Base-by-base conservation (phyloP, 306 rosid genomes). In the Abrus pulchellus region DNA sequence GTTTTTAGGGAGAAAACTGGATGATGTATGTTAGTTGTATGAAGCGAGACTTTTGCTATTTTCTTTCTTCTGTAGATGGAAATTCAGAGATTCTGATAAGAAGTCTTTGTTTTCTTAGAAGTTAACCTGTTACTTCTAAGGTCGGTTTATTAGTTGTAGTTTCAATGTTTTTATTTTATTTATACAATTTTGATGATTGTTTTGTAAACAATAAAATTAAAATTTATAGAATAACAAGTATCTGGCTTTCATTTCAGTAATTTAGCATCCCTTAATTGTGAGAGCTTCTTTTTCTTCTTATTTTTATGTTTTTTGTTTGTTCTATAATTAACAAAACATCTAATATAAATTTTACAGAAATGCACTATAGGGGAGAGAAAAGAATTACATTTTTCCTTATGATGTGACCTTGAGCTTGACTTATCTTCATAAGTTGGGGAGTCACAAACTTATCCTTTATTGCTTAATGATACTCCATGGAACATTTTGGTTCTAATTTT, bases 61-160 rank as follows among this genome's bases (percentile, higher is more conserved):
- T 60, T 28, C 5, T 41, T 62, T 69, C 45, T 82, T 55, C 49
- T 47, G 72, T 49, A 5, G 54, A n/a, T 57, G 67, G 64, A 74
- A 66, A 74, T 75, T 56, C 28, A 75, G 56, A 28, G 29, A 59
- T 75, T 68, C 56, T 57, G 74, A 69, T 68, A 41, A 43, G 61
- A 36, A 60, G 45, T 71, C 43, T 48, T 27, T 3, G 43, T 29
- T 45, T 52, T 50, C 29, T 61, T 10, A 66, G 74, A 48, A 41
- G 82, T 77, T 77, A 27, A 52, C 66, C 74, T 76, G 63, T 11
- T 45, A 60, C 62, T 34, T 10, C 38, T 72, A 36, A 11, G 62
- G 41, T 33, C 48, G 48, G 49, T 50, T 44, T 14, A 62, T 62
- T 47, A 34, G 72, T 30, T 10, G 12, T 29, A 48, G 50, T 36